Conservation (phyloP, 2,329 filamentous ascomycete genomes). For the Verticillium klebahnii region DNA sequence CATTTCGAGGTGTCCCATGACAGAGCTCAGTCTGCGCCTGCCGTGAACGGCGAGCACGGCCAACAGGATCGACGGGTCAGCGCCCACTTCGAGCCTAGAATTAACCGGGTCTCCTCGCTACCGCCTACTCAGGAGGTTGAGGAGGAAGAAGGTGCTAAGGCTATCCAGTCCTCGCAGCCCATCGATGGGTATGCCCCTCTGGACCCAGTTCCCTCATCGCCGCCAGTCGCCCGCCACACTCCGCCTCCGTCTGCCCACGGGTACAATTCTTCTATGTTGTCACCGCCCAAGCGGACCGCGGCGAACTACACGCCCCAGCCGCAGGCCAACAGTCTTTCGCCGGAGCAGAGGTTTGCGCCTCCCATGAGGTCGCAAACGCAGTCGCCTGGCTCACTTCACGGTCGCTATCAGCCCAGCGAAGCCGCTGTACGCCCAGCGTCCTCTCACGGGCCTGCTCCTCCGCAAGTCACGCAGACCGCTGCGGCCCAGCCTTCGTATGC, state of each 20-base stretch:
- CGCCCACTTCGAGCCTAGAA: conserved; percentile 49
- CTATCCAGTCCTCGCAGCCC: conserved; percentile 2
- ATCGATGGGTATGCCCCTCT: conserved; percentile 17
- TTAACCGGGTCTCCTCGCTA: conserved; percentile 52
- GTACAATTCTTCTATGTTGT: conserved; percentile 38
- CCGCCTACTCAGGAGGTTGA: conserved; percentile 60
- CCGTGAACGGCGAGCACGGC: conserved; percentile 32
- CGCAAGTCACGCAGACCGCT: conserved; percentile 20
- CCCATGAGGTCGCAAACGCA: conserved; percentile 59
- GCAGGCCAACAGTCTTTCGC: conserved; percentile 20
- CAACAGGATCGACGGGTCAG: conserved; percentile 43
- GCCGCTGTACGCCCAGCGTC: conserved; percentile 50
- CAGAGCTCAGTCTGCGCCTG: conserved; percentile 22
- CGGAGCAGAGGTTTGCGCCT: conserved; percentile 41
- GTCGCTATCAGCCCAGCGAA: conserved; percentile 33
- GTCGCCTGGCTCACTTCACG: conserved; percentile 48
- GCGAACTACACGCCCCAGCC: conserved; percentile 47
- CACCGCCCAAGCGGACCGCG: conserved; percentile 50
- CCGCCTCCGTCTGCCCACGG: conserved; percentile 40
- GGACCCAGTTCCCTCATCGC: conserved; percentile 26
- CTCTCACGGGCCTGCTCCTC: conserved; percentile 40
- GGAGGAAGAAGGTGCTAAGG: conserved; percentile 41
- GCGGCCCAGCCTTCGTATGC: conserved; percentile 12
- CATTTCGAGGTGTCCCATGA: conserved; percentile 54
- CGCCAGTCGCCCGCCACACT: conserved; percentile 34